phyloP scores from a whole-genome alignment of 257 asterid species.

The Marsdenia floribunda region DNA sequence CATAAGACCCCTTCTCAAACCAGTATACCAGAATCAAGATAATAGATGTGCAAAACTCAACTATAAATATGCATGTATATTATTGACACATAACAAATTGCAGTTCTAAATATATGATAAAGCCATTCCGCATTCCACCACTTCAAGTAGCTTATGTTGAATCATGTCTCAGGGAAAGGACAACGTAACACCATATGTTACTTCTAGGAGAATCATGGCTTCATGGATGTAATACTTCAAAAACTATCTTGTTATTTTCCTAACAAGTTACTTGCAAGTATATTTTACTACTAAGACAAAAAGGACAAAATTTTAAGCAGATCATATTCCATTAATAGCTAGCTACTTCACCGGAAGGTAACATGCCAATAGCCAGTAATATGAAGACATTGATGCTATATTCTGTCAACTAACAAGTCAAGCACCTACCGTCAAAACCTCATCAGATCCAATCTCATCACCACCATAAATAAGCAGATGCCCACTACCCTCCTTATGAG shows the following conservation, averaged over 20 bases:
- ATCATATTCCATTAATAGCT: background rate
- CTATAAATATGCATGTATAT: background rate
- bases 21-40: background rate
- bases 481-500: constrained; percentile 49
- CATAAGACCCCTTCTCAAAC: background rate
- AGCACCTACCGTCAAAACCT: constrained; percentile 71
- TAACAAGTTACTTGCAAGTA: background rate
- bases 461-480: constrained; percentile 87
- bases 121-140: background rate
- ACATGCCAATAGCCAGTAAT: background rate
- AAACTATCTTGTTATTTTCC: background rate
- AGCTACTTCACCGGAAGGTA: constrained; percentile 1
- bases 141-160: background rate
- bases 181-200: background rate
- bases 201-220: background rate
- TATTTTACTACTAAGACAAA: background rate
- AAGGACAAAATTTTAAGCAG: background rate
- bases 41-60: background rate
- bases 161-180: constrained; percentile 5
- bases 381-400: background rate
- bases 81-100: background rate
- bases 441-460: constrained; percentile 81
- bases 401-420: constrained; percentile 2
- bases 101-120: background rate
- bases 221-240: background rate